Conservation (phyloP, 805 yeast species). For the Candida vaughaniae region DNA sequence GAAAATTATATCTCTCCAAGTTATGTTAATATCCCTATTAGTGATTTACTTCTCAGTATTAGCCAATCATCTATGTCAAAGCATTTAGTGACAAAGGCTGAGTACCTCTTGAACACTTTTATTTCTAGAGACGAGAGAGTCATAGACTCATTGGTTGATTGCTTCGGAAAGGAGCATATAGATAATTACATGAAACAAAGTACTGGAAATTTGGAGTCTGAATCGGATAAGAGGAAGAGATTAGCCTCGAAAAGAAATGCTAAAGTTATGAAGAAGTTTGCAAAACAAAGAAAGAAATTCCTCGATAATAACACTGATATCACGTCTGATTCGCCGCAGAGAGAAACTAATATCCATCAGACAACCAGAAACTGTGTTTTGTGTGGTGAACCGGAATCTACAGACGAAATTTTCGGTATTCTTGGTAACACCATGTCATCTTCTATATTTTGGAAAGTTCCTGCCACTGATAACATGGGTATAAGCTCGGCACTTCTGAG, state of each 20-base stretch:
- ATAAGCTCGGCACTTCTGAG: conserved; percentile 23
- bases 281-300: conserved; percentile 49
- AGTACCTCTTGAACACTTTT: conserved; percentile 50
- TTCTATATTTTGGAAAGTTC: conserved; percentile 50
- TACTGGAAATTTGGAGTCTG: conserved; percentile 45
- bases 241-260: conserved; percentile 62
- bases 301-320: conserved; percentile 35
- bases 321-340: conserved; percentile 7
- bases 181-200: conserved; percentile 49
- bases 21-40: conserved; percentile 54
- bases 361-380: conserved; percentile 50
- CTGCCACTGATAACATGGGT: conserved; percentile 19
- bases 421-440: conserved; percentile 50
- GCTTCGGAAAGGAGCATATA: conserved; percentile 59
- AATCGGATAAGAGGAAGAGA: conserved; percentile 52
- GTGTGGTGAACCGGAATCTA: conserved; percentile 54
- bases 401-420: conserved; percentile 53
- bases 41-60: conserved; percentile 54
- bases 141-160: conserved; percentile 49
- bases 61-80: conserved; percentile 51
- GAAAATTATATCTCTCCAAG: conserved; percentile 37
- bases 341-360: conserved; percentile 10
- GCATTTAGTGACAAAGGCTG: conserved; percentile 53
- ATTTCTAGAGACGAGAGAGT: conserved; percentile 50
- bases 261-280: conserved; percentile 60